Evolutionary conservation across 768 basidiomycete species (phyloP), one percentile per base, ranked within the genome.

Genomic region (Panaeolus cyanescens): DNA sequence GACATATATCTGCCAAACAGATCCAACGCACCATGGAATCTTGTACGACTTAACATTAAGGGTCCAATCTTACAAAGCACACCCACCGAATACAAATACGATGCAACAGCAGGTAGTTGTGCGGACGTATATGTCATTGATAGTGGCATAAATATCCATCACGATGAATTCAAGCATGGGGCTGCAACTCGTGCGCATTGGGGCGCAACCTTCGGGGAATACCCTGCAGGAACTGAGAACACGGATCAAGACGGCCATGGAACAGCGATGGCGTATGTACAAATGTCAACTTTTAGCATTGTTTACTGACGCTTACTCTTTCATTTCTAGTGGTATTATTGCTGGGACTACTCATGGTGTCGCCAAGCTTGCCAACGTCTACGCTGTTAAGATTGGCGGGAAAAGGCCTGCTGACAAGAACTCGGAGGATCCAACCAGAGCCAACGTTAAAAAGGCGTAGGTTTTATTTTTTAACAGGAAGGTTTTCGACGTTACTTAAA

Each of bases 241-340:
- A 84, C 85, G 63, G 97, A 99, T 68, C 92, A 87, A 59, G 98
- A 98, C 73, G 97, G 97, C 63, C 97, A 99, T 70, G 97, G 96
- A 33, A 85, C 92, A 31, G 95, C 95, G 54, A 95, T 96, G 58
- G 99, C 96, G 30, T 96, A 99, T 66, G 97, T 89, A n/a, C n/a
- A n/a, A n/a, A n/a, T n/a, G n/a, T n/a, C n/a, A n/a, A n/a, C n/a
- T n/a, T n/a, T n/a, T n/a, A n/a, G n/a, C n/a, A n/a, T n/a, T n/a
- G n/a, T n/a, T n/a, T n/a, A n/a, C n/a, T n/a, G n/a, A n/a, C n/a
- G n/a, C n/a, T n/a, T n/a, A n/a, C n/a, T n/a, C n/a, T n/a, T n/a
- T n/a, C n/a, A n/a, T n/a, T n/a, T n/a, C n/a, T n/a, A n/a, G n/a
- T n/a, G n/a, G n/a, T n/a, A n/a, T n/a, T n/a, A n/a, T n/a, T n/a